Percentiles rank a stretch among this genome's conserved stretches.
These are phyloP conservation scores for Lycium ferocissimum DNA, from an alignment of 257 asterid species.

Conservation along the genomic window DNA sequence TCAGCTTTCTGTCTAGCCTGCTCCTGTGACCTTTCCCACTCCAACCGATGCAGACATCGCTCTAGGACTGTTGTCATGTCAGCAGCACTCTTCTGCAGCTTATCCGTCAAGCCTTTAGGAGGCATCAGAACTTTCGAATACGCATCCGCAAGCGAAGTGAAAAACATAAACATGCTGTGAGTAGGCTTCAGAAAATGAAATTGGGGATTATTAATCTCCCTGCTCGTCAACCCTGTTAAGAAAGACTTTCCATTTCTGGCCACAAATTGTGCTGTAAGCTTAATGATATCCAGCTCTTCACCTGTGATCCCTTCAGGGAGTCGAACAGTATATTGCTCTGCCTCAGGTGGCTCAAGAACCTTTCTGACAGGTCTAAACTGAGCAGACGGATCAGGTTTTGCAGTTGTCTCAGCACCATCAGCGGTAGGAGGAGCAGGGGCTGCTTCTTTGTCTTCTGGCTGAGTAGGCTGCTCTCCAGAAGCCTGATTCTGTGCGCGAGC, in stretches of 20 bases:
- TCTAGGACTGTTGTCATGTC: slow-evolving; percentile 94
- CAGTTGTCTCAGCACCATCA: slow-evolving; percentile 54
- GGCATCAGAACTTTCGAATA: slow-evolving; percentile 96
- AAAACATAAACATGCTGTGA: slow-evolving; percentile 96
- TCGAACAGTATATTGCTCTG: slow-evolving; percentile 86
- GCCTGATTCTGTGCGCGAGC: slow-evolving; percentile 75
- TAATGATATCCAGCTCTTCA: slow-evolving; percentile 90
- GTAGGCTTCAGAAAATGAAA: slow-evolving; percentile 92
- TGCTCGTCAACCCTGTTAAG: slow-evolving; percentile 85
- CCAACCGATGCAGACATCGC: slow-evolving; percentile 84
- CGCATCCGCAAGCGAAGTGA: slow-evolving; percentile 94
- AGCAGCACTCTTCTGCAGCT: slow-evolving; percentile 66
- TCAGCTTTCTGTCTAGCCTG: slow-evolving; percentile 96
- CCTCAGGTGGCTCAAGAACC: slow-evolving; percentile 96
- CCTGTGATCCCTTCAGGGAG: slow-evolving; percentile 96
- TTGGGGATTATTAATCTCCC: slow-evolving; percentile 87
- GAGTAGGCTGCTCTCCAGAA: slow-evolving; percentile 49
- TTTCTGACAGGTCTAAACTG: slow-evolving; percentile 63
- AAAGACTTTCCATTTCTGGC: slow-evolving; percentile 92
- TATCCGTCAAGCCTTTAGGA: slow-evolving; percentile 74
- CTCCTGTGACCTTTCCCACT: slow-evolving; percentile 95
- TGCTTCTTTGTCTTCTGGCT: slow-evolving; percentile 52
- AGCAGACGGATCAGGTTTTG: slow-evolving; percentile 76
- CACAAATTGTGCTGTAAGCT: slow-evolving; percentile 95
- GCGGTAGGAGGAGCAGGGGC: slow-evolving; percentile 44